A percentile compares a stretch with the other conserved stretches of the same genome.
Evolutionary conservation across 495 filamentous ascomycete genomes (phyloP).

Genomic region (Thozetella sp.): DNA sequence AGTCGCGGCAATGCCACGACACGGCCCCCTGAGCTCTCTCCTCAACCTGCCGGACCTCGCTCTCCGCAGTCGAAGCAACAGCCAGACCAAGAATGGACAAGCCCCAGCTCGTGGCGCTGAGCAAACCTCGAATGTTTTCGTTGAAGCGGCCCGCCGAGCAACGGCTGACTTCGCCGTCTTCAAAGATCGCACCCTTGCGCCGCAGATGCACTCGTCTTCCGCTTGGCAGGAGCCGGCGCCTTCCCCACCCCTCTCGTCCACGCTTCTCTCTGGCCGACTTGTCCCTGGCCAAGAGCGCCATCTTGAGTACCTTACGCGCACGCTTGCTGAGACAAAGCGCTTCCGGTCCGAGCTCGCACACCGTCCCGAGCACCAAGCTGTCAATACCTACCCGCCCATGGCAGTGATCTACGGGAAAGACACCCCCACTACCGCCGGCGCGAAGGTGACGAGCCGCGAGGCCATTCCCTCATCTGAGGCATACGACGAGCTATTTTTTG

Average conservation of each 20-base stretch:
- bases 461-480: slow-evolving; percentile 73
- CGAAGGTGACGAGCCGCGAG: slow-evolving; percentile 63
- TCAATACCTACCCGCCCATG: slow-evolving; percentile 78
- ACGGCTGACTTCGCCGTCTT: slow-evolving; percentile 12
- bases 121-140: background rate
- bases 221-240: slow-evolving; percentile 20
- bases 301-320: slow-evolving; percentile 75
- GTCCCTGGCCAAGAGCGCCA: slow-evolving; percentile 27
- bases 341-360: slow-evolving; percentile 77
- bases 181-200: slow-evolving; percentile 46
- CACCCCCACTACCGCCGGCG: slow-evolving; percentile 81
- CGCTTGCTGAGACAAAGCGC: slow-evolving; percentile 64
- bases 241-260: background rate
- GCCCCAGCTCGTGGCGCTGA: background rate
- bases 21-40: slow-evolving; percentile 32
- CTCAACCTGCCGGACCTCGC: slow-evolving; percentile 37
- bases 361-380: slow-evolving; percentile 54
- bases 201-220: slow-evolving; percentile 49
- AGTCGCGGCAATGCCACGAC: slow-evolving; percentile 40
- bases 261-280: background rate
- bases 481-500: slow-evolving; percentile 88
- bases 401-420: slow-evolving; percentile 88
- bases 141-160: slow-evolving; percentile 3
- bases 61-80: slow-evolving; percentile 24
- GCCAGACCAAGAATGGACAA: slow-evolving; percentile 19